Conservation (phyloP, 1,284 basidiomycete species). For the Tremellales sp. region DNA sequence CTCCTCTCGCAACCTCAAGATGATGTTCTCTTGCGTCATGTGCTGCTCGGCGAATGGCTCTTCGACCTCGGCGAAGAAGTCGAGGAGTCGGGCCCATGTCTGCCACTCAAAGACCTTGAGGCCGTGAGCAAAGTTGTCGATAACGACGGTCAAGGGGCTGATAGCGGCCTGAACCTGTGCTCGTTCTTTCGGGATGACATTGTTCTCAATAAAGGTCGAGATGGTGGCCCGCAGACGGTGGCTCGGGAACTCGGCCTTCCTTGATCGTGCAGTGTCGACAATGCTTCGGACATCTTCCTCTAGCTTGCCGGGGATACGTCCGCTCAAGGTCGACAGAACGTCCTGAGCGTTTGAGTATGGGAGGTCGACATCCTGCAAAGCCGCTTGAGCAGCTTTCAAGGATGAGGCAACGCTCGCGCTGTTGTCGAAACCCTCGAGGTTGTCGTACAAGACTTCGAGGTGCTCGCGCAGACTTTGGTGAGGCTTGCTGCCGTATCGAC, state of each 20-base stretch:
- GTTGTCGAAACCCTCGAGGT: slow-evolving; percentile 93
- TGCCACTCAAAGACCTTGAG: slow-evolving; percentile 80
- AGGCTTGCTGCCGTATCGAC: slow-evolving; percentile 78
- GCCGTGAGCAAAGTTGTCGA: slow-evolving; percentile 78
- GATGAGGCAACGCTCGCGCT: slow-evolving; percentile 51
- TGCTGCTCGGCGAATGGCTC: slow-evolving; percentile 73
- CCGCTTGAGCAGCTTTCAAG: slow-evolving; percentile 42
- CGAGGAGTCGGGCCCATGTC: slow-evolving; percentile 47
- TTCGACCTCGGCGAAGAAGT: slow-evolving; percentile 63
- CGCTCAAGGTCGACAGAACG: slow-evolving; percentile 83
- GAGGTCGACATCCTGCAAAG: slow-evolving; percentile 68
- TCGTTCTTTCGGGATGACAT: slow-evolving; percentile 71
- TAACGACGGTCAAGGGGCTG: slow-evolving; percentile 65
- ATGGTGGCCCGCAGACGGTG: slow-evolving; percentile 53
- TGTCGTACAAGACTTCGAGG: slow-evolving; percentile 79
- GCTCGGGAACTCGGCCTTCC: slow-evolving; percentile 80
- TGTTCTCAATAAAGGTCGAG: slow-evolving; percentile 79
- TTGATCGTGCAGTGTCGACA: slow-evolving; percentile 71
- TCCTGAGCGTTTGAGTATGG: slow-evolving; percentile 83
- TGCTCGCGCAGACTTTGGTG: slow-evolving; percentile 81
- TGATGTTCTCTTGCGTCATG: slow-evolving; percentile 82
- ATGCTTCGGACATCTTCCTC: slow-evolving; percentile 79
- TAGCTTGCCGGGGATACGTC: slow-evolving; percentile 86
- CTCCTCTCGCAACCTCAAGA: slow-evolving; percentile 84
- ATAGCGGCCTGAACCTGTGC: slow-evolving; percentile 72